Conservation (phyloP, 345 rosid species). For the Geranium rotundifolium region DNA sequence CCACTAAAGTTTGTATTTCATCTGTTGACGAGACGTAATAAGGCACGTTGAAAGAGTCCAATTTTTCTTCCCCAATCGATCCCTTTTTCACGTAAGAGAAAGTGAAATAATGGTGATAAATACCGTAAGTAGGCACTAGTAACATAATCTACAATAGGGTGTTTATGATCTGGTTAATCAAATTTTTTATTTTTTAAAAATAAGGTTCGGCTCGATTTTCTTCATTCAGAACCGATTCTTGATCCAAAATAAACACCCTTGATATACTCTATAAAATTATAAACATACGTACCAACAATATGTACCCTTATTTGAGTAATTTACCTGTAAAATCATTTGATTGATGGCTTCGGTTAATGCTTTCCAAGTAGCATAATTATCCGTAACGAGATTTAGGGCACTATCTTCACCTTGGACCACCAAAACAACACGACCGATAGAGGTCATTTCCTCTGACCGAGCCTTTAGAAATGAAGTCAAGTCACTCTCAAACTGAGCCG, state of each 20-base stretch:
- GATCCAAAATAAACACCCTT: no score
- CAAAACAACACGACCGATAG: constrained; percentile 11
- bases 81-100: constrained; percentile 1
- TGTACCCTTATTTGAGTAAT: no score
- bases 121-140: no score
- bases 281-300: no score
- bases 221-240: no score
- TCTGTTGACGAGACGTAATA: constrained; percentile 6
- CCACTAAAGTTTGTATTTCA: constrained; percentile 8
- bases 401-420: constrained; percentile 6
- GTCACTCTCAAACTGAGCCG: constrained; percentile 15
- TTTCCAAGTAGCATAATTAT: background rate
- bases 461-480: constrained; percentile 11
- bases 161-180: no score
- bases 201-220: no score
- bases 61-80: constrained; percentile 11
- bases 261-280: no score
- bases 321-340: constrained; percentile 6
- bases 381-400: background rate
- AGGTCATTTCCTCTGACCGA: constrained; percentile 15
- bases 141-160: no score
- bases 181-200: no score
- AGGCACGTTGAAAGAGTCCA: constrained; percentile 15
- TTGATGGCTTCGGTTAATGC: constrained; percentile 8
- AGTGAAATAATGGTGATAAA: no score